Evolutionary conservation across 345 rosid genomes (phyloP).

Genomic region (Salix caprea): DNA sequence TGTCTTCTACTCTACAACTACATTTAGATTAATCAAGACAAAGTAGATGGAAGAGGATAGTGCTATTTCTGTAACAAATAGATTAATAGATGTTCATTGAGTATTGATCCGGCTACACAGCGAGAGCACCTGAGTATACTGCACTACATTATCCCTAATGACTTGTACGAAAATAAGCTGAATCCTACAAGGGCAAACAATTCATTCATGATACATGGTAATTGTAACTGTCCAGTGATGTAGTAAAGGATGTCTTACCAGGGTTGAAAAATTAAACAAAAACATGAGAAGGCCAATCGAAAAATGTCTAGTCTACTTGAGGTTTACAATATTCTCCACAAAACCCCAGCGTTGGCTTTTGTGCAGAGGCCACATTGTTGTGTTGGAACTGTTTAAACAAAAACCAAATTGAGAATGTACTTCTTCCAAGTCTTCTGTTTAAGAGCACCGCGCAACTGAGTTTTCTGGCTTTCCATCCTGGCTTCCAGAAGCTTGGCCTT

Average conservation of each 20-base stretch:
- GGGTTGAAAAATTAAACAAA: background rate
- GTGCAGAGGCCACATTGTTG: background rate
- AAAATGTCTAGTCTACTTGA: background rate
- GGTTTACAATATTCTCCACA: background rate
- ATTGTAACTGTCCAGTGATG: background rate
- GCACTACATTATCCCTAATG: background rate
- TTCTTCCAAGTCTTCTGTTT: constrained; percentile 1
- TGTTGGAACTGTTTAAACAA: background rate
- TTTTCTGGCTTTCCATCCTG: constrained; percentile 16
- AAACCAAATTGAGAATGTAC: background rate
- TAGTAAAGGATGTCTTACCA: background rate
- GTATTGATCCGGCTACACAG: background rate
- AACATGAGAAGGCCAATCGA: background rate
- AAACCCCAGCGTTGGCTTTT: background rate
- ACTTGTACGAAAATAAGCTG: background rate
- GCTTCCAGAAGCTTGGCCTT: constrained; percentile 23
- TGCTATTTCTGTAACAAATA: background rate
- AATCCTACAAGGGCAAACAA: background rate
- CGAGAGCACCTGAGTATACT: background rate
- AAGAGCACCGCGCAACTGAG: constrained; percentile 1
- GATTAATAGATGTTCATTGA: background rate
- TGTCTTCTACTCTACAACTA: background rate
- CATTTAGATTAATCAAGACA: background rate
- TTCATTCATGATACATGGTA: background rate
- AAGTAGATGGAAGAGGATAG: background rate